Percentiles rank a stretch among this genome's conserved stretches.
Conservation (phyloP, 176 grass and related monocot genomes). For the Bolboschoenus planiculmis region DNA sequence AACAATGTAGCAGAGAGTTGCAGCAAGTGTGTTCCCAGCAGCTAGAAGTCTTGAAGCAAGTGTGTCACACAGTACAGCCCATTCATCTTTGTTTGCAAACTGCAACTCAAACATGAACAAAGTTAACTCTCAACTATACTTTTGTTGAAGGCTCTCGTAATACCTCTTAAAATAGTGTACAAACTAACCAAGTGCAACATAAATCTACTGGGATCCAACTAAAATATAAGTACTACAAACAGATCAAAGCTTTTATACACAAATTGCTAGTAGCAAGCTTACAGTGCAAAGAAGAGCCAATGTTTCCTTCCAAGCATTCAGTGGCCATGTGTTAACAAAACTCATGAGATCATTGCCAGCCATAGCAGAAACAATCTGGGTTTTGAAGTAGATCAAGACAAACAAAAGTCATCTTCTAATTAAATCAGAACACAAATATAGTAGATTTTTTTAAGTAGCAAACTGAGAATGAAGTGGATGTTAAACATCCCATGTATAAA, state of each 20-base stretch:
- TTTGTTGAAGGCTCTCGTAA: not conserved
- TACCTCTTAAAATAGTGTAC: not conserved
- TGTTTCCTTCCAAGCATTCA: slow-evolving; percentile 96
- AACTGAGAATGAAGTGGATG: too few relatives aligned
- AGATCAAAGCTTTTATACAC: not conserved
- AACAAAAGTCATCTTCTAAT: slow-evolving; percentile 3
- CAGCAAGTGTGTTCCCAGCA: slow-evolving; percentile 68
- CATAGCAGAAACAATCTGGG: slow-evolving; percentile 95
- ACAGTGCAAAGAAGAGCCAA: slow-evolving; percentile 96
- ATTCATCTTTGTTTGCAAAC: slow-evolving; percentile 90
- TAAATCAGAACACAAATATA: not conserved
- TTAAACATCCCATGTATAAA: too few relatives aligned
- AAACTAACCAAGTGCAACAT: not conserved
- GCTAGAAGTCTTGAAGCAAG: slow-evolving; percentile 80
- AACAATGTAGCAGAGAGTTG: slow-evolving; percentile 91
- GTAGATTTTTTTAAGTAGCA: too few relatives aligned
- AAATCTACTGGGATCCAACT: not conserved
- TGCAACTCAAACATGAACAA: slow-evolving; percentile 25
- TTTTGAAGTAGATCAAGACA: slow-evolving; percentile 21
- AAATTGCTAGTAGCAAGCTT: slow-evolving; percentile 37
- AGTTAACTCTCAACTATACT: not conserved
- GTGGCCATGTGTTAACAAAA: slow-evolving; percentile 85
- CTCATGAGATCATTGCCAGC: slow-evolving; percentile 83
- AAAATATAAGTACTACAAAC: not conserved
- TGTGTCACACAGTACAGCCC: slow-evolving; percentile 67